Evolutionary conservation across 768 basidiomycete genomes (phyloP), one percentile per base, ranked within the genome.

Genomic region (Suillus bovinus): DNA sequence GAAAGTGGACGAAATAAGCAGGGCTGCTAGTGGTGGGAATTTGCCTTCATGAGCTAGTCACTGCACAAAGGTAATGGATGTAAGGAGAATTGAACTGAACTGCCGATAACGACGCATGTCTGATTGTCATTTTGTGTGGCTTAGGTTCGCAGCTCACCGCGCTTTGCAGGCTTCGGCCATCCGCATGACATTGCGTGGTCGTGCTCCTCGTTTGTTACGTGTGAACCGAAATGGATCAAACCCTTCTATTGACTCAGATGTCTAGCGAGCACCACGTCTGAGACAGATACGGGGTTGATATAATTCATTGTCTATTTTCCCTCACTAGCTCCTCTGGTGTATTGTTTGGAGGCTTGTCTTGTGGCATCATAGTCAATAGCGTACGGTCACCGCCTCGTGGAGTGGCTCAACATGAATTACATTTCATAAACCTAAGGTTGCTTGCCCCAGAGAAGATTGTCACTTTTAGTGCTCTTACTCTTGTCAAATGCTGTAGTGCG

Each of bases 211-310:
- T 44, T 44, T 64, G 24, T 52, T 76, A 64, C 42, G 20, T 49
- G 41, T 31, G 73, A 82, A 89, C 88, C 90, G 68, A 90, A 31
- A 89, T 75, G 49, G 61, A 84, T 66, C 65, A 42, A 61, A 79
- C 87, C 91, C 82, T 89, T 81, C 66, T 77, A 86, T 89, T 94
- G 94, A 94, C 93, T 90, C 86, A 86, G 86, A 78, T 84, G 78
- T 80, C 77, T 75, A 62, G 71, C 91, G 84, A 78, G 70, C 66
- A 78, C 86, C 77, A 78, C 79, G 78, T 80, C 80, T 89, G 88
- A 85, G 93, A 96, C 93, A 96, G 94, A 94, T 96, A 94, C 93
- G 93, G 83, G 90, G 91, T 80, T 61, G 42, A 74, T 72, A 74
- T 70, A 52, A 34, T 47, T 44, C n/a, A 1, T 57, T 4, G 14